These are phyloP conservation scores for Aspergillus conjunctus DNA, from an alignment of 495 filamentous ascomycete species.

Conservation along the genomic window DNA sequence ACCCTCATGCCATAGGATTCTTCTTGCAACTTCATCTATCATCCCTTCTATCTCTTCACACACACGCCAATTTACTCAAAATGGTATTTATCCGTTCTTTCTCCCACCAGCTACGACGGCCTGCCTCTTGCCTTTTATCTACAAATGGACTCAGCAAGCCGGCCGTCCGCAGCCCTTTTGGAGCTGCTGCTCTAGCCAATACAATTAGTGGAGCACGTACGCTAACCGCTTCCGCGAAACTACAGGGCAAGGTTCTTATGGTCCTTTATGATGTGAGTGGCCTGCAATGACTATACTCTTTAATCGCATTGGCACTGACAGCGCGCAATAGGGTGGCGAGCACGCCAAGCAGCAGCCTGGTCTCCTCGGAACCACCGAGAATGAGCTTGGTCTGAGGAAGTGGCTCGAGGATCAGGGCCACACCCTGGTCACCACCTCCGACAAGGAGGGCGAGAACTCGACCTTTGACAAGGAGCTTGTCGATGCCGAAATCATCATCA, in stretches of 20 bases:
- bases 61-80: conserved; percentile 40
- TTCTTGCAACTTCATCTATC: conserved; percentile 1
- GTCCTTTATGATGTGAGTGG: conserved; percentile 73
- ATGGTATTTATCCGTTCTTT: conserved; percentile 73
- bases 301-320: conserved; percentile 5
- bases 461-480: conserved; percentile 93
- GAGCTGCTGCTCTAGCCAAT: conserved; percentile 39
- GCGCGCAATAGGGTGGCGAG: conserved; percentile 56
- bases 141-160: conserved; percentile 36
- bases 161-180: conserved; percentile 26
- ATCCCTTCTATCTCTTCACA: not conserved
- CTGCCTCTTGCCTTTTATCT: conserved; percentile 57
- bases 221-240: conserved; percentile 59
- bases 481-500: conserved; percentile 98
- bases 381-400: conserved; percentile 93
- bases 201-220: conserved; percentile 44
- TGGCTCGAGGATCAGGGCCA: conserved; percentile 97
- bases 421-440: conserved; percentile 93
- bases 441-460: conserved; percentile 94
- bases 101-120: conserved; percentile 57
- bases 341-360: conserved; percentile 77
- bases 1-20: conserved; percentile 18
- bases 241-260: conserved; percentile 73
- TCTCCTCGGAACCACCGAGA: conserved; percentile 93
- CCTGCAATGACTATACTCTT: conserved; percentile 8